A percentile compares a stretch with the other conserved stretches of the same genome.
These are phyloP conservation scores for Tolypocladium cylindrosporum DNA, from an alignment of 2,329 filamentous ascomycete species.

Conservation along the genomic window DNA sequence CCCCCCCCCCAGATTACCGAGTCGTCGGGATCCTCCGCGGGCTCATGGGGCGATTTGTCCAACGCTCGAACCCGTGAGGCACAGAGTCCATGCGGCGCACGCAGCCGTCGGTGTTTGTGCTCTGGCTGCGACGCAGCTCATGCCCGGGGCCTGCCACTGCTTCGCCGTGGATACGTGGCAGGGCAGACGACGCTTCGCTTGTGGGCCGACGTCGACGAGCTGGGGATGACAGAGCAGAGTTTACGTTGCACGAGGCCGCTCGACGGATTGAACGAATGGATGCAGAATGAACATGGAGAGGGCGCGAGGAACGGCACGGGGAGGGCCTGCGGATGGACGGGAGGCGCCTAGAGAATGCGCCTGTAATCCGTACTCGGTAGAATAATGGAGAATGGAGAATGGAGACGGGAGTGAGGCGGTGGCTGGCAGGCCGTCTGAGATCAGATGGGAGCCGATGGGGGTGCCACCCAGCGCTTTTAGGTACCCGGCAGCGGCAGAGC, in stretches of 20 bases:
- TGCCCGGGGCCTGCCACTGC: not conserved
- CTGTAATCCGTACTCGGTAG: not conserved
- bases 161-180: not conserved
- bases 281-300: not conserved
- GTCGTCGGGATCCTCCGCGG: not conserved
- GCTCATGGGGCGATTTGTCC: constrained; percentile 1
- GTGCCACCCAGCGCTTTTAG: not conserved
- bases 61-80: not conserved
- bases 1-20: not conserved
- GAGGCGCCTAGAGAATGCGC: not conserved
- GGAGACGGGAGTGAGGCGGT: not conserved
- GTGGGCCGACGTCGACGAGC: not conserved
- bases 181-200: not conserved
- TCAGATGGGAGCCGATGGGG: not conserved
- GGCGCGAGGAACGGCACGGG: not conserved
- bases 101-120: not conserved
- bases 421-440: not conserved
- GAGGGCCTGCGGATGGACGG: not conserved
- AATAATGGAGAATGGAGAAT: not conserved
- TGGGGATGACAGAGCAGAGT: not conserved
- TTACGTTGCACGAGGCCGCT: not conserved
- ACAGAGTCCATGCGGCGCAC: constrained; percentile 1
- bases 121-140: constrained; percentile 1
- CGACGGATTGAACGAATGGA: not conserved
- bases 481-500: not conserved